Percentiles rank a stretch among this genome's conserved stretches.
Conservation (phyloP, 495 filamentous ascomycete species). For the Podospora sp. region DNA sequence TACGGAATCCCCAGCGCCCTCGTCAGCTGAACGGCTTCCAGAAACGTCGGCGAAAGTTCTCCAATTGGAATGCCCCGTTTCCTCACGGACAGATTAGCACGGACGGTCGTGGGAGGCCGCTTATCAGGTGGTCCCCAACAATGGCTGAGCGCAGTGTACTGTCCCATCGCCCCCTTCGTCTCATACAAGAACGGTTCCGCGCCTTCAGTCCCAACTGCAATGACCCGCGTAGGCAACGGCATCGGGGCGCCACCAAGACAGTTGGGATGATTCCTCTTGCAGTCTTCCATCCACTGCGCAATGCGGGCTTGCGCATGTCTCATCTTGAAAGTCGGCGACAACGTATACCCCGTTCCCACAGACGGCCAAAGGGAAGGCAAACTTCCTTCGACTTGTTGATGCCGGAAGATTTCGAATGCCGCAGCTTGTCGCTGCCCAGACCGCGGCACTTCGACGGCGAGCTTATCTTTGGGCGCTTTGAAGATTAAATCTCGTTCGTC, state of each 20-base stretch:
- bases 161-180: neutral
- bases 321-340: neutral
- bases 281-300: slow-evolving; percentile 1
- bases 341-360: neutral
- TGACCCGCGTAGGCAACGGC: slow-evolving; percentile 1
- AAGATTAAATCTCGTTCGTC: neutral
- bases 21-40: neutral
- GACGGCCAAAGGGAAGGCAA: neutral
- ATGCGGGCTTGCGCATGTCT: neutral
- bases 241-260: neutral
- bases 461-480: neutral
- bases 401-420: slow-evolving; percentile 5
- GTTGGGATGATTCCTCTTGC: neutral
- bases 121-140: slow-evolving; percentile 2
- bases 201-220: neutral
- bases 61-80: slow-evolving; percentile 8
- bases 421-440: neutral
- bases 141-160: slow-evolving; percentile 8
- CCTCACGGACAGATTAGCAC: neutral
- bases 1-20: neutral
- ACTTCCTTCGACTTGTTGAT: neutral
- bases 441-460: neutral
- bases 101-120: neutral
- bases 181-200: neutral
- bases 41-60: neutral